Evolutionary conservation across 2,329 filamentous ascomycete species (phyloP), one percentile per base, ranked within the genome.

Genomic region (Nemania sp.): DNA sequence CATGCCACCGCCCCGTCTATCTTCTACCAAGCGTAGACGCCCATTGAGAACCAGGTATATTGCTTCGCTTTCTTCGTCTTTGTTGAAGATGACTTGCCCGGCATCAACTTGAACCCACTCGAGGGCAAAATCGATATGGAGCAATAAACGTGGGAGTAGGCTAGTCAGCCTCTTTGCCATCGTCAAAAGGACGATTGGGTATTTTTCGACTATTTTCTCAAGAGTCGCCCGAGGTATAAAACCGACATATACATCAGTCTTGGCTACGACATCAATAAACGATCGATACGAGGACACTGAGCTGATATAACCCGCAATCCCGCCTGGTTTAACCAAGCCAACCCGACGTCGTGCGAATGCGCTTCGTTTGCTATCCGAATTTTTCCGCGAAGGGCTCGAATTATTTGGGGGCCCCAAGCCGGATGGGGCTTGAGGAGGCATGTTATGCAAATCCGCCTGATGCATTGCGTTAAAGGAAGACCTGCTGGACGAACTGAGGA

Each of bases 21-120:
- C 93, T 62, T 92, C 84, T 0, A 99, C 90, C 0, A 94, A 85
- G 57, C 96, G 85, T 17, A 99, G 77, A 15, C 95, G 90, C 10
- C 95, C 95, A 68, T 99, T 99, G 15, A 99, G 83, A 1, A 99
- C 95, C 63, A 99, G 93, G 70, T 98, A 99, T 42, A 99, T 99
- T 1, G 96, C 94, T 75, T 99, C 95, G 70, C 95, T 99, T 67
- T 98, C 95, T 67, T 99, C 93, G 2, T 88, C 88, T 75, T 96
- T 90, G 67, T 96, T 91, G 73, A 96, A 97, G 37, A 99, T 90
- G 10, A 97, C 90, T 72, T 99, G 92, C 0, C 95, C 93, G 3
- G 95, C 92, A 75, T 92, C 92, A 63, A 99, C 92, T 72, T 99
- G 96, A 2, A 97, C 88, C 95, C 96, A 99, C 78, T 99, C 96